phyloP scores from a whole-genome alignment of 768 basidiomycete genomes.

The Tephrocybe sp. region DNA sequence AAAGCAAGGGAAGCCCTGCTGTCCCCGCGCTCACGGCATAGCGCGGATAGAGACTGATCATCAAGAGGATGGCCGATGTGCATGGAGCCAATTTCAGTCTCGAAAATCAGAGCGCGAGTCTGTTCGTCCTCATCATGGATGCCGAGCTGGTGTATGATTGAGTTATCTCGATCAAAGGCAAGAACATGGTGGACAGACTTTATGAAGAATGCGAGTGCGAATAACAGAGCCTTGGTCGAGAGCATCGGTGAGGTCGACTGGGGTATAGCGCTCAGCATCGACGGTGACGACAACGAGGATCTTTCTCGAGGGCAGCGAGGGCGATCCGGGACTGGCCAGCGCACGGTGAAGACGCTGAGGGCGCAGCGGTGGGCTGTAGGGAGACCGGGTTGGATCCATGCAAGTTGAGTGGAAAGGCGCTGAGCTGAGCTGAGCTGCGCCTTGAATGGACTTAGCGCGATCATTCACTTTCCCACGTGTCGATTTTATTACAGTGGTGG shows the following conservation, averaged over 20 bases:
- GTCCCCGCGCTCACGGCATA: slow-evolving; percentile 19
- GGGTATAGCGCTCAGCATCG: slow-evolving; percentile 21
- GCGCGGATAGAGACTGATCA: slow-evolving; percentile 11
- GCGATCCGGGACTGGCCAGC: slow-evolving; percentile 8
- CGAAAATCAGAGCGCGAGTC: slow-evolving; percentile 17
- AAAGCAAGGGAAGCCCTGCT: slow-evolving; percentile 18
- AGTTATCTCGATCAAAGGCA: neutral
- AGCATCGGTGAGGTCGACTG: slow-evolving; percentile 18
- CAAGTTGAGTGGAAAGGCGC: neutral
- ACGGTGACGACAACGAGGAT: slow-evolving; percentile 19
- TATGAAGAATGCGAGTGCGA: slow-evolving; percentile 18
- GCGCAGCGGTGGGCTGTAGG: too few relatives aligned
- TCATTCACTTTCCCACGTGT: slow-evolving; percentile 19
- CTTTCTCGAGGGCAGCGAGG: neutral
- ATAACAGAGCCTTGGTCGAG: slow-evolving; percentile 19
- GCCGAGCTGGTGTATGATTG: slow-evolving; percentile 12
- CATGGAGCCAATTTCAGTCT: slow-evolving; percentile 21
- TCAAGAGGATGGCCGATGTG: slow-evolving; percentile 17
- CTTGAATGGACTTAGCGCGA: neutral
- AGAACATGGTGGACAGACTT: slow-evolving; percentile 7
- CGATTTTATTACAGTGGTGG: slow-evolving; percentile 15
- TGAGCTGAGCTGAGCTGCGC: neutral
- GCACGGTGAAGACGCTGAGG: slow-evolving; percentile 1
- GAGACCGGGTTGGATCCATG: neutral
- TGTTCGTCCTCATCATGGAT: slow-evolving; percentile 16